Evolutionary conservation across 257 asterid genomes (phyloP).

Genomic region (Solanum tarijense): DNA sequence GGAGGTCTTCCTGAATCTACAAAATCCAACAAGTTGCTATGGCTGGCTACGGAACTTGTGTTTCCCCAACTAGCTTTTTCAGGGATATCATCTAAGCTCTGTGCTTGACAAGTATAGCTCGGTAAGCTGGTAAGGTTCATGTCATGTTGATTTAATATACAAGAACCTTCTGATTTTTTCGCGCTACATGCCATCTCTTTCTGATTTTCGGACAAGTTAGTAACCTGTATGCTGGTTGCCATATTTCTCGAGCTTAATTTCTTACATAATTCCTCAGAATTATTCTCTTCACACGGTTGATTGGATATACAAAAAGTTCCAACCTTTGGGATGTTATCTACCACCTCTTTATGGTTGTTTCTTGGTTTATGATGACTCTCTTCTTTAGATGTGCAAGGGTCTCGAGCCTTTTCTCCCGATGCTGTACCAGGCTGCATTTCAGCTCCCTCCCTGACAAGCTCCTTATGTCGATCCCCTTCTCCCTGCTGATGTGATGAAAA

Average conservation of each 20-base stretch:
- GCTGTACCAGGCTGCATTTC: slow-evolving; percentile 15
- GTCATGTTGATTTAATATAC: slow-evolving; percentile 4
- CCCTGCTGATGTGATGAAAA: background rate
- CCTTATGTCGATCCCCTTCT: slow-evolving; percentile 5
- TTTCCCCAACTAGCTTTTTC: slow-evolving; percentile 16
- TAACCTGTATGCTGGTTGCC: background rate
- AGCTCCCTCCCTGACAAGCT: slow-evolving; percentile 23
- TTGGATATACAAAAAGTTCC: background rate
- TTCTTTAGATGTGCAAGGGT: background rate
- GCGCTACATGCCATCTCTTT: background rate
- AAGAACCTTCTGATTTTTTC: slow-evolving; percentile 7
- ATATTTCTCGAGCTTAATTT: background rate
- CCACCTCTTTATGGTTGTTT: background rate
- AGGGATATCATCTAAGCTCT: slow-evolving; percentile 5
- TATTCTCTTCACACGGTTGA: slow-evolving; percentile 12
- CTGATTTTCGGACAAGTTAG: background rate
- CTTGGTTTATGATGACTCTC: background rate
- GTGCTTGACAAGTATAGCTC: background rate
- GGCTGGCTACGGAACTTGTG: slow-evolving; percentile 9
- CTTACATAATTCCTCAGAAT: background rate
- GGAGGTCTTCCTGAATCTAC: slow-evolving; percentile 1
- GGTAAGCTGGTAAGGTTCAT: background rate
- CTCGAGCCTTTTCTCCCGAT: background rate
- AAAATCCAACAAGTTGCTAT: background rate
- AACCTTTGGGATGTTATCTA: background rate